These are phyloP conservation scores for Colletotrichum filicis DNA, from an alignment of 2,329 filamentous ascomycete genomes.

Conservation along the genomic window DNA sequence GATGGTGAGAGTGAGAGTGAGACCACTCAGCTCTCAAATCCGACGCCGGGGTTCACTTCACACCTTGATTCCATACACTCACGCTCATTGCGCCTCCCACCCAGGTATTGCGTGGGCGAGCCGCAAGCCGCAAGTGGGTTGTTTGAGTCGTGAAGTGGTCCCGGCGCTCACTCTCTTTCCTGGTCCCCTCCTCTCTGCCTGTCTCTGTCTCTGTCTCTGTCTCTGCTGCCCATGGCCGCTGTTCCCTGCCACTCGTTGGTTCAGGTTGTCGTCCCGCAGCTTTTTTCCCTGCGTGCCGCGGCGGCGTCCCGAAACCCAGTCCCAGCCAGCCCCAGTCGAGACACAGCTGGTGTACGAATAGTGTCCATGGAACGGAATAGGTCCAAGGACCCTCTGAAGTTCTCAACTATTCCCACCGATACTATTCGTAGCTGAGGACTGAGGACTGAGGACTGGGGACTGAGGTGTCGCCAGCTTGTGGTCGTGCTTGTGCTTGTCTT, in stretches of 20 bases:
- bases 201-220: neutral
- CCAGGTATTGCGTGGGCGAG: neutral
- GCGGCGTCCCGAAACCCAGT: slow-evolving; percentile 25
- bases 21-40: no score
- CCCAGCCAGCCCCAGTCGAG: slow-evolving; percentile 6
- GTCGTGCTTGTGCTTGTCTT: no score
- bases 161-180: neutral
- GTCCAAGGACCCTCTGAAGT: neutral
- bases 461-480: neutral
- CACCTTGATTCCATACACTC: neutral
- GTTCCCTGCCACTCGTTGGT: neutral
- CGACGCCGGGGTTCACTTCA: no score
- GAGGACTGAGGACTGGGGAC: neutral
- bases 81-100: neutral
- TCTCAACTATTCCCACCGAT: no score
- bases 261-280: neutral
- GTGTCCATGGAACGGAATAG: neutral
- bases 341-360: slow-evolving; percentile 15
- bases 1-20: no score
- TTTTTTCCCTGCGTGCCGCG: slow-evolving; percentile 14
- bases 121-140: neutral
- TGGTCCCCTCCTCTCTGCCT: neutral
- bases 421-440: no score
- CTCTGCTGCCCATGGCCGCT: neutral
- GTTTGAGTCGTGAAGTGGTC: slow-evolving; percentile 4